Base-by-base conservation (phyloP, 2,329 filamentous ascomycete species). In the Xylariaceae sp. region DNA sequence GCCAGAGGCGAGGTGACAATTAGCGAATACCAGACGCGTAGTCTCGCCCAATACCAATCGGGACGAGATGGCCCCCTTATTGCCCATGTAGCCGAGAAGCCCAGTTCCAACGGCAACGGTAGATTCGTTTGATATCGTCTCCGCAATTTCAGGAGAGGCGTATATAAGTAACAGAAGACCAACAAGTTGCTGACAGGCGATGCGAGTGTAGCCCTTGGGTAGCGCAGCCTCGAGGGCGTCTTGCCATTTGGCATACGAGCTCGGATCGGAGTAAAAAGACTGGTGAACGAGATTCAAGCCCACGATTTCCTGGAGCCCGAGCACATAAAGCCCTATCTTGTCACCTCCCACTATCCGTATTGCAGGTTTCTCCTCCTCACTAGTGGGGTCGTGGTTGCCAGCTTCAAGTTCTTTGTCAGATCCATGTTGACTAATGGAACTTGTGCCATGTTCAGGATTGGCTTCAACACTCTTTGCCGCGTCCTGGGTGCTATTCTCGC, bases 271-370 rank as follows among this genome's bases (percentile, higher is more conserved):
- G 57, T 87, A 95, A 4, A 81, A 72, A 26, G 90, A 89, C 58
- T 94, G 88, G 19, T 83, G 77, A 3, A 89, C 80, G 24, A 85
- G 83, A 19, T 83, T 85, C 43, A 98, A 74, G 61, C 95, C 89
- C 9, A 96, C 85, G 19, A 97, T 81, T 65, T 98, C 93, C 60
- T 98, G 93, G 41, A 98, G 67, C 0, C 89, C 91, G 7, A 98
- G 71, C 0, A 90, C 87, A 59, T 97, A 98, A 13, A 98, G 76
- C 2, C 86, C 90, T 33, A 97, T 77, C n/a, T 89, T 79, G 17
- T 83, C 76, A 24, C 74, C 75, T 9, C 75, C 77, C 1, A 79
- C 66, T 2, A 85, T 51, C 4, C 67, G 68, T 19, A 72, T 52
- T 1, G 39, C 19, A 18, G 49, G 41, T 45, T 79, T 73, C 16